Evolutionary conservation across 2,329 filamentous ascomycete species (phyloP), one percentile per base, ranked within the genome.

Genomic region (Penicillium verrucosum): DNA sequence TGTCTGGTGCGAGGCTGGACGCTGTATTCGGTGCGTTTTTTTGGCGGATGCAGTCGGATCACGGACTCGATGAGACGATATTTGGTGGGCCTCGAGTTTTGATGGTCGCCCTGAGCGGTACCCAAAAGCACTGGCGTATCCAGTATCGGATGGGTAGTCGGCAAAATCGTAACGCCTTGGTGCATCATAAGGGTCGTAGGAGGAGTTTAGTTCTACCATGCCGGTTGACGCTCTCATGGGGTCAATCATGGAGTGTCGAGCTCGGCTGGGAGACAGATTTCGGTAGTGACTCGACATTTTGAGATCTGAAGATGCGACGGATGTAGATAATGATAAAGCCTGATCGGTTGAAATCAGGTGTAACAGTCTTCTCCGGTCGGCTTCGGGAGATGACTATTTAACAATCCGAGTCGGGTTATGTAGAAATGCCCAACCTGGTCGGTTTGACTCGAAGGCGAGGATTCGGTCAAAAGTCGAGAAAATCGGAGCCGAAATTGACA

Each of bases 211-310:
- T 46, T 71, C 65, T 41, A 77, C 69, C 44, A 70, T 75, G 37
- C 75, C 74, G 7, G 75, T 77, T 18, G 76, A 77, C 30, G 74
- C 69, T 40, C 74, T 72, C 66, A 73, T 67, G 29, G 74, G 73
- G 46, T 76, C 74, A 47, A 68, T 62, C 59, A 71, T 58, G 56
- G 60, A 53, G 36, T 60, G 55, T 27, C 69, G 68, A 27, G 66
- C 66, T 51, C 66, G 62, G 4, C 65, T 65, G 14, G 75, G 73
- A 32, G 74, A 76, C 25, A 69, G 59, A 56, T 67, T 67, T 27
- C 74, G 73, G 56, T 71, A 68, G 54, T 69, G 68, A 45, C 64
- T 62, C 38, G 68, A 63, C 56, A 70, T 63, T 69, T 72, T 75
- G n/a, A 29, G 30, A n/a, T 43, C 38, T 25, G 40, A 18, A 30